Evolutionary conservation across 2,329 filamentous ascomycete species (phyloP).

Genomic region (Colletotrichum liriopes): DNA sequence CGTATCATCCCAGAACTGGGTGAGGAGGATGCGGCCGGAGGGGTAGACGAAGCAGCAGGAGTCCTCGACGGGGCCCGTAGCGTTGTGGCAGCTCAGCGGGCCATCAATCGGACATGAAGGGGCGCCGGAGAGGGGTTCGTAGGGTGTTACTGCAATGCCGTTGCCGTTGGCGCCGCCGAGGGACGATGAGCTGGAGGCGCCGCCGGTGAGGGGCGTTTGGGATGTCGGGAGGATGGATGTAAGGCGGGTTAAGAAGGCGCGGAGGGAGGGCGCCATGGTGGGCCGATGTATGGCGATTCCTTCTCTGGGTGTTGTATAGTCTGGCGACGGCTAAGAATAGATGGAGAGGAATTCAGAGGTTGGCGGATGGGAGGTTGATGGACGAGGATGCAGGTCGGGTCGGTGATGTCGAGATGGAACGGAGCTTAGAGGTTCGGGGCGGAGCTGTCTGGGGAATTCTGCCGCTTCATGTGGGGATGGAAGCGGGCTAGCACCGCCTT

Average conservation of each 20-base stretch:
- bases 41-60: conserved; percentile 61
- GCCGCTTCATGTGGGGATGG: conserved; percentile 16
- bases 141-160: conserved; percentile 47
- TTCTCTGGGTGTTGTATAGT: no score
- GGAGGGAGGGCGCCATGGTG: conserved; percentile 26
- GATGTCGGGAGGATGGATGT: conserved; percentile 16
- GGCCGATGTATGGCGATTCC: neutral
- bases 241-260: conserved; percentile 13
- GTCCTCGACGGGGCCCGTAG: conserved; percentile 52
- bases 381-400: neutral
- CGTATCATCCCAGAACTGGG: conserved; percentile 62
- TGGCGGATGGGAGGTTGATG: neutral
- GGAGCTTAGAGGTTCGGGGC: conserved; percentile 14
- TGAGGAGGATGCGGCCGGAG: conserved; percentile 58
- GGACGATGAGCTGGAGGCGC: neutral
- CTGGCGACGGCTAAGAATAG: neutral
- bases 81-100: conserved; percentile 59
- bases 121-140: conserved; percentile 54
- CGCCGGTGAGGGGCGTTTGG: conserved; percentile 15
- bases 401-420: neutral
- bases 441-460: conserved; percentile 37
- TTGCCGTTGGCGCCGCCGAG: neutral
- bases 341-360: no score
- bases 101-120: conserved; percentile 59
- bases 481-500: neutral